Evolutionary conservation across 805 yeast species (phyloP).

Genomic region (Barnettozyma wickerhamii): DNA sequence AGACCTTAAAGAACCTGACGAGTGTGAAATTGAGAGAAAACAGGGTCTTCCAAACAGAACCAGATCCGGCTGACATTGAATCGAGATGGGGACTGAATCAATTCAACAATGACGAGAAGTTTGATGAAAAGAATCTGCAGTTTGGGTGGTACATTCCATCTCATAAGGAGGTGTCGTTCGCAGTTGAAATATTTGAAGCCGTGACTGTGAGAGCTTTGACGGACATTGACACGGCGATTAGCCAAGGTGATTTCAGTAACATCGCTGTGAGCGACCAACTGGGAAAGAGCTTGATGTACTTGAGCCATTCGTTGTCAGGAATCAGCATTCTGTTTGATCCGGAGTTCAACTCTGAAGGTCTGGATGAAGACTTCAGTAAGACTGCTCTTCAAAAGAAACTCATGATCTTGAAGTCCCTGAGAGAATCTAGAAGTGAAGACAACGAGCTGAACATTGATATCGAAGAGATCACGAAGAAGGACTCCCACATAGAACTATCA

Average conservation of each 20-base stretch:
- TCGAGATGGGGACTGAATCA: slow-evolving; percentile 76
- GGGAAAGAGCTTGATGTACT: slow-evolving; percentile 48
- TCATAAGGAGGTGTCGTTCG: slow-evolving; percentile 49
- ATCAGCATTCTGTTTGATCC: slow-evolving; percentile 71
- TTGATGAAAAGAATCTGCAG: slow-evolving; percentile 41
- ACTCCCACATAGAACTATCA: slow-evolving; percentile 19
- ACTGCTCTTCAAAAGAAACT: slow-evolving; percentile 25
- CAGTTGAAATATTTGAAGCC: slow-evolving; percentile 51
- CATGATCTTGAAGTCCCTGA: slow-evolving; percentile 31
- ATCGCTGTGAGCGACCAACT: slow-evolving; percentile 46
- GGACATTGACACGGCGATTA: slow-evolving; percentile 35
- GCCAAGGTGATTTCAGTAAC: slow-evolving; percentile 17
- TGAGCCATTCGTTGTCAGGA: slow-evolving; percentile 65
- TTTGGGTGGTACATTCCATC: slow-evolving; percentile 78
- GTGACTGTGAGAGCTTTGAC: slow-evolving; percentile 42
- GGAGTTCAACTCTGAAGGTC: slow-evolving; percentile 37
- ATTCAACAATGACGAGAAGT: slow-evolving; percentile 45
- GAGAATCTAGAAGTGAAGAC: slow-evolving; percentile 31
- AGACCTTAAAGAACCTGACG: slow-evolving; percentile 58
- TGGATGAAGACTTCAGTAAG: slow-evolving; percentile 8
- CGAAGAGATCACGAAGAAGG: slow-evolving; percentile 30
- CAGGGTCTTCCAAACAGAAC: slow-evolving; percentile 45
- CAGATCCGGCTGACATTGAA: slow-evolving; percentile 31
- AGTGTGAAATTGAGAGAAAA: slow-evolving; percentile 55
- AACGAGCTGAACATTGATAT: slow-evolving; percentile 35